phyloP scores from a whole-genome alignment of 169 alveolate genomes.

The Cyclospora cayetanensis region DNA sequence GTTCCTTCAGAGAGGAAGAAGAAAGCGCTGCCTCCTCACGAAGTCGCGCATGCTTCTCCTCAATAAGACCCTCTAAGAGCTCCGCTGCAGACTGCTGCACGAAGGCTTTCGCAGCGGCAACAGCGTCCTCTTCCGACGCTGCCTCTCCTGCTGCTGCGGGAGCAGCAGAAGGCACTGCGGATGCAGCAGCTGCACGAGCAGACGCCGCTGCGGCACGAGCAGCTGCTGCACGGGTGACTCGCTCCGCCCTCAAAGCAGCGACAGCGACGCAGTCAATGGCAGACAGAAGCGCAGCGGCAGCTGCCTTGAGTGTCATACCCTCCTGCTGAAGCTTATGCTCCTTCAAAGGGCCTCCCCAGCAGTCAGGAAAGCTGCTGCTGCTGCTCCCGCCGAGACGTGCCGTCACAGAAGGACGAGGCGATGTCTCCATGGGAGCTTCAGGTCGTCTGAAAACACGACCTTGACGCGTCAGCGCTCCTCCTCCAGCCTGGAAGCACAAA shows the following conservation, averaged over 20 bases:
- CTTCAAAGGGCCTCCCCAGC: slow-evolving; percentile 7
- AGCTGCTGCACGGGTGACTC: not conserved
- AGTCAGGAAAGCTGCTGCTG: slow-evolving; percentile 19
- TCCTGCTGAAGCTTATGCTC: slow-evolving; percentile 22
- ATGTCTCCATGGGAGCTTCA: not conserved
- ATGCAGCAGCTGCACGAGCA: slow-evolving; percentile 3
- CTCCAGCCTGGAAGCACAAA: not conserved
- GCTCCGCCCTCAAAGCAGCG: slow-evolving; percentile 46
- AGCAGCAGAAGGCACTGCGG: not conserved
- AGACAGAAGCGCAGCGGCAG: slow-evolving; percentile 54
- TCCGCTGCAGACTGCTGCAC: slow-evolving; percentile 11
- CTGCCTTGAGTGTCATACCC: slow-evolving; percentile 28
- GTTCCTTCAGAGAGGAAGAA: not conserved
- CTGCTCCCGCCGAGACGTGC: not conserved
- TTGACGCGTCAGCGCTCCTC: slow-evolving; percentile 57
- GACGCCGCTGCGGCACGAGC: slow-evolving; percentile 13
- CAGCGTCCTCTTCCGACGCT: not conserved
- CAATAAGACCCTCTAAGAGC: not conserved
- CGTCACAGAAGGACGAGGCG: not conserved
- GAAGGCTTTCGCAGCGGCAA: not conserved
- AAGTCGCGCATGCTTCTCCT: not conserved
- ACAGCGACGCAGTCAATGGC: slow-evolving; percentile 59
- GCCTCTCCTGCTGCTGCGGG: not conserved
- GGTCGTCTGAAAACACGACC: slow-evolving; percentile 61
- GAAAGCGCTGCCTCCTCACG: not conserved